Base-by-base conservation (phyloP, 1,284 basidiomycete genomes). In the Stygiomarasmius scandens region DNA sequence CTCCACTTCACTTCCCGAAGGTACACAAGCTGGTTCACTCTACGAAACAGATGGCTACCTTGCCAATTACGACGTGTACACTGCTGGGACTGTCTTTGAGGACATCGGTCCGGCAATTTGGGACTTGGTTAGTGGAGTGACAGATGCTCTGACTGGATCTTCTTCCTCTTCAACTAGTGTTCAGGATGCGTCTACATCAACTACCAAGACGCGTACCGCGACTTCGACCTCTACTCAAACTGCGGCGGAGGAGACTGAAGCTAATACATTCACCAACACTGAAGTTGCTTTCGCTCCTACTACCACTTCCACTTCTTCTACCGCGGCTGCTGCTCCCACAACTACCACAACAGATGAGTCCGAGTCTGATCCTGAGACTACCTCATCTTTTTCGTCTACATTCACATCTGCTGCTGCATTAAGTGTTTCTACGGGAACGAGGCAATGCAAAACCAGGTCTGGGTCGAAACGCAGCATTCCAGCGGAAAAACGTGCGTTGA, bases 11-110 rank as follows among this genome's bases (percentile, higher is more conserved):
- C 49, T 56, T 14, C 55, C 55, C 8, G 12, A 34, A 29, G 55
- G 49, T 14, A 56, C 55, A n/a, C 16, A 32, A n/a, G 55, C 55
- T 19, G 55, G 55, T 11, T 56, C 55, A 49, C 55, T 56, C 14
- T 56, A 56, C 29, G 49, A 20, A 3, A 16, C 55, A 16, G 23
- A 56, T 44, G 55, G 55, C 5, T 41, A 32, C 10, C 50, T 56
- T 22, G 55, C 55, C 32, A 41, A 52, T 24, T 56, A 56, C 55
- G 50, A 56, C 22, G 55, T 56, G 2, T 56, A 56, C 29, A 22
- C 36, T 8, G 49, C 49, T 29, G 49, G 55, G 5, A 29, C 36
- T 11, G 23, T 27, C 14, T 56, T 56, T 25, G 48, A 43, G 5
- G 44, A 56, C 44, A 48, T 49, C 19, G 55, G 55, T 34, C 55